Evolutionary conservation across 257 asterid genomes (phyloP).

Genomic region (Solanum medicagineum): DNA sequence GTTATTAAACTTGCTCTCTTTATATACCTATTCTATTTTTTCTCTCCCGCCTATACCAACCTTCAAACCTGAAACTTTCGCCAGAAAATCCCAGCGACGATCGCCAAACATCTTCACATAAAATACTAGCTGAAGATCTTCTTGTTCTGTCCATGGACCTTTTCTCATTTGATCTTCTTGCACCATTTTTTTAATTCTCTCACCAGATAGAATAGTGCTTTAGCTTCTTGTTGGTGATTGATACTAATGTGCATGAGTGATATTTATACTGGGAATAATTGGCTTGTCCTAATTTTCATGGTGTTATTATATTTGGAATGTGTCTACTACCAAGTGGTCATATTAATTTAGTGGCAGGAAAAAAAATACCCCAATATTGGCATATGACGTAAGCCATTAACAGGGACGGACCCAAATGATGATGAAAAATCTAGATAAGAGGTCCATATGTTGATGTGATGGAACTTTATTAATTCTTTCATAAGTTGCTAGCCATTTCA

Average conservation of each 20-base stretch:
- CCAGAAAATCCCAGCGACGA: conserved; percentile 94
- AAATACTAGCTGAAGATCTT: conserved; percentile 64
- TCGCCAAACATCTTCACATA: conserved; percentile 87
- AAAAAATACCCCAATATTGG: conserved; percentile 15
- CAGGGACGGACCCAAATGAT: not conserved
- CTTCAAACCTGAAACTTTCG: conserved; percentile 99
- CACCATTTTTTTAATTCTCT: conserved; percentile 15
- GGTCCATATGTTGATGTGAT: conserved; percentile 48
- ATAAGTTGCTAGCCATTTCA: conserved; percentile 40
- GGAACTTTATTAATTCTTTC: conserved; percentile 23
- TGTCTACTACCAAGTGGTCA: conserved; percentile 1
- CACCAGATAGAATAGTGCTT: not conserved
- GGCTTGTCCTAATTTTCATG: not conserved
- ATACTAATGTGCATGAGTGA: not conserved
- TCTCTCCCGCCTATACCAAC: conserved; percentile 79
- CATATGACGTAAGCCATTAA: conserved; percentile 49
- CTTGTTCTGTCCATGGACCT: conserved; percentile 94
- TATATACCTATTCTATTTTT: conserved; percentile 40
- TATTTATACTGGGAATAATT: conserved; percentile 13
- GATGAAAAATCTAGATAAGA: conserved; percentile 24
- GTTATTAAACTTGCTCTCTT: not conserved
- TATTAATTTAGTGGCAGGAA: conserved; percentile 13
- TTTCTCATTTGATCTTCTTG: conserved; percentile 29
- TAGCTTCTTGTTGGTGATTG: not conserved
- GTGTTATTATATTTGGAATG: conserved; percentile 15